phyloP scores from a whole-genome alignment of 805 yeast species.

The Candida pini region DNA sequence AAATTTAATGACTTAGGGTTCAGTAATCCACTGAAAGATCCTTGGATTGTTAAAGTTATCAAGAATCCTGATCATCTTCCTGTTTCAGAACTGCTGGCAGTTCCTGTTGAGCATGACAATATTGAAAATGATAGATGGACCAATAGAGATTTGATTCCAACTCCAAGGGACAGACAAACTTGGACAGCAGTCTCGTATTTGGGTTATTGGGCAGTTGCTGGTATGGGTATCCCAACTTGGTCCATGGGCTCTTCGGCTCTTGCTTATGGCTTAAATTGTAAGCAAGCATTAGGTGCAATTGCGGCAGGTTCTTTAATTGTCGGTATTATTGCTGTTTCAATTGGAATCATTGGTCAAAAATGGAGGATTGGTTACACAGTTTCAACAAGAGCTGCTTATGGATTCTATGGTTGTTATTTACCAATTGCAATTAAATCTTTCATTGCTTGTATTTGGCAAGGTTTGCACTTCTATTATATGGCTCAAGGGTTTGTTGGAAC shows the following conservation, averaged over 20 bases:
- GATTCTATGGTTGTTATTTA: conserved; percentile 38
- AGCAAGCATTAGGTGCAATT: conserved; percentile 37
- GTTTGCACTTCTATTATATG: conserved; percentile 43
- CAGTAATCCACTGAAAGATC: too few relatives aligned
- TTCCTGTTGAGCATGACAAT: too few relatives aligned
- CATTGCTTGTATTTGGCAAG: conserved; percentile 40
- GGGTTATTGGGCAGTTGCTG: conserved; percentile 37
- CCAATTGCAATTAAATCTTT: conserved; percentile 39
- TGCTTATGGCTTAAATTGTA: conserved; percentile 22
- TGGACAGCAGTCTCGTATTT: conserved; percentile 41
- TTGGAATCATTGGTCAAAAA: conserved; percentile 44
- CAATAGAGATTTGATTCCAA: conserved; percentile 39
- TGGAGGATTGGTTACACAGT: conserved; percentile 48
- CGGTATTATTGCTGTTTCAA: conserved; percentile 38
- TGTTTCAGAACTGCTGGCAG: too few relatives aligned
- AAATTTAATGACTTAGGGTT: too few relatives aligned
- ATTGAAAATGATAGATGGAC: conserved; percentile 26
- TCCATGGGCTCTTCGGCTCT: conserved; percentile 17
- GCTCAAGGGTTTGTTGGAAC: conserved; percentile 37
- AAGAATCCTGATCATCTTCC: too few relatives aligned
- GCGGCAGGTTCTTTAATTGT: conserved; percentile 42
- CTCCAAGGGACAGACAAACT: conserved; percentile 38
- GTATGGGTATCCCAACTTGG: conserved; percentile 18
- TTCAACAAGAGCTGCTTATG: conserved; percentile 38
- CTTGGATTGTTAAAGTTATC: too few relatives aligned